Evolutionary conservation across 164 flowering plant genomes (phyloP), one percentile per base, ranked within the genome.

Genomic region (Vitis rupestris): DNA sequence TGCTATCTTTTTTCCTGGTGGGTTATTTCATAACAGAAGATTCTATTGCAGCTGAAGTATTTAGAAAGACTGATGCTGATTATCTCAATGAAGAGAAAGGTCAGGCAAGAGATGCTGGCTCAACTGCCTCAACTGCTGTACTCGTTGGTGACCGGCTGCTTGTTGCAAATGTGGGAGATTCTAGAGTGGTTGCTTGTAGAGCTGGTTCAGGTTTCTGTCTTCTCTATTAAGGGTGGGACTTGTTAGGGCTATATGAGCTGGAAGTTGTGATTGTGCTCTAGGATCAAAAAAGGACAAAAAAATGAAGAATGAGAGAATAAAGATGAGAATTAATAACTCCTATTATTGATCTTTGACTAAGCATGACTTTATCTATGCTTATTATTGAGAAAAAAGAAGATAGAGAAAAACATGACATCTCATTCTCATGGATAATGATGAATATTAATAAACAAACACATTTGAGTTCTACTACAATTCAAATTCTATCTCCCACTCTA

Each of bases 141-240:
- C 70, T 91, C 19, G 49, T 91, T 9, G 88, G 89, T 10, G 82
- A 87, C 55, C 75, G 83, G 53, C 70, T 91, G 23, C 71, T 89
- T 73, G 97, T 89, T 69, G 92, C 97, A 66, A 91, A 91, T 84
- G 97, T 91, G 68, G 97, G 97, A 23, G 97, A 91, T 82, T 91
- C 97, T 57, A 82, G 97, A 79, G 94, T 86, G 9, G 94, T 91
- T 67, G 91, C 88, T 48, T 80, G 78, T 76, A 84, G 82, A 77
- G 78, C 80, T 81, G 97, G 97, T 74, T 78, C 90, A 83, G 93
- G 97, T 88, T 63, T 76, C 59, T 79, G 74, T 61, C 58, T 77
- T 72, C 16, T 65, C 61, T 59, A 14, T 49, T 50, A 55, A 62
- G 61, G 59, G 16, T 72, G 64, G 61, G 59, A 56, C 11, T 13